Conservation (phyloP, 495 filamentous ascomycete genomes). For the Aspergillus steynii region DNA sequence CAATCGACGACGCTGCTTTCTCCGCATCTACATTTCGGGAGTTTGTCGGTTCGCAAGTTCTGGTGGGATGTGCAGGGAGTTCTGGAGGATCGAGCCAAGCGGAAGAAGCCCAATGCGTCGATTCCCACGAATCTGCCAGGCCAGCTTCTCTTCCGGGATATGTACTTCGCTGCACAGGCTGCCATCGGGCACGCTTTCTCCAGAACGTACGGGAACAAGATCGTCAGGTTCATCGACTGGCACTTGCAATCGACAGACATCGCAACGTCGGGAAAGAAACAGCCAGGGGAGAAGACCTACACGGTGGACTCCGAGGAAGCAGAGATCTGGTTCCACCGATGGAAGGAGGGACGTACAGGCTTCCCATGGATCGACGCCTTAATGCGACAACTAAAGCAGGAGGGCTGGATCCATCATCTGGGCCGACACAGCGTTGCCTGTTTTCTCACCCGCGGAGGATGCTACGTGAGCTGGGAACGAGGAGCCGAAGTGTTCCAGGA, state of each 20-base stretch:
- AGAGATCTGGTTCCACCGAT: conserved; percentile 62
- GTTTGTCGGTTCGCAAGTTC: conserved; percentile 61
- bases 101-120: conserved; percentile 46
- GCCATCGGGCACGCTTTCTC: conserved; percentile 57
- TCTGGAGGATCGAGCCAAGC: conserved; percentile 44
- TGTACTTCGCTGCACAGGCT: conserved; percentile 75
- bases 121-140: conserved; percentile 64
- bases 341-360: conserved; percentile 64
- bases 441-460: conserved; percentile 70
- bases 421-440: conserved; percentile 71
- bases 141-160: conserved; percentile 71
- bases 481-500: conserved; percentile 75
- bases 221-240: conserved; percentile 70
- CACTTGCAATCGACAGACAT: conserved; percentile 60
- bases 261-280: conserved; percentile 12
- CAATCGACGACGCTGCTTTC: conserved; percentile 69
- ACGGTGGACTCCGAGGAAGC: conserved; percentile 55
- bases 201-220: conserved; percentile 57
- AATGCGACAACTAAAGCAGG: conserved; percentile 67
- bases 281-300: conserved; percentile 38
- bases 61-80: conserved; percentile 65
- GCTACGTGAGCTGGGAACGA: conserved; percentile 72
- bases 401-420: conserved; percentile 76
- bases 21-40: conserved; percentile 71
- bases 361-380: conserved; percentile 76